Percentiles rank a stretch among this genome's conserved stretches.
Conservation (phyloP, 768 basidiomycete species). For the Leucocoprinus sp. region DNA sequence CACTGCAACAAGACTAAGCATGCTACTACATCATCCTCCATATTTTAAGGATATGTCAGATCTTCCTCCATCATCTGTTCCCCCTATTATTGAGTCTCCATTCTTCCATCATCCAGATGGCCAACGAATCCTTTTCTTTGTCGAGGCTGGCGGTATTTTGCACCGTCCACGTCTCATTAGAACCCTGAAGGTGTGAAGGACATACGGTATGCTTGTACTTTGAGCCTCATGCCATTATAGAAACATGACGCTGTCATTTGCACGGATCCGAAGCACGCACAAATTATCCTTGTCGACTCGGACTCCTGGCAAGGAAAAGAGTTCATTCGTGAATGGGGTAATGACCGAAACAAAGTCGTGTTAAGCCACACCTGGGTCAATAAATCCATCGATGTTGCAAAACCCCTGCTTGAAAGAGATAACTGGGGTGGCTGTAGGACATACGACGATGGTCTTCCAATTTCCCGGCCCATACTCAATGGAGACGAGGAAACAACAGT, state of each 20-base stretch:
- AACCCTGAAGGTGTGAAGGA: conserved; percentile 31
- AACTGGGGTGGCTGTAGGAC: conserved; percentile 44
- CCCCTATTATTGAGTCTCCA: conserved; percentile 8
- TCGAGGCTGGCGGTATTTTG: conserved; percentile 46
- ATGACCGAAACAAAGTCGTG: conserved; percentile 42
- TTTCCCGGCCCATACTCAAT: conserved; percentile 18
- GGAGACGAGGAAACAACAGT: conserved; percentile 32
- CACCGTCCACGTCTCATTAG: conserved; percentile 46
- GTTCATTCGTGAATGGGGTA: conserved; percentile 52
- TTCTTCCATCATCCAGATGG: conserved; percentile 35
- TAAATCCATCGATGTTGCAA: conserved; percentile 27
- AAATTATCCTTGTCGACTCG: conserved; percentile 53
- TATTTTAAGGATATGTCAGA: conserved; percentile 10
- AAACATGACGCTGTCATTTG: conserved; percentile 47
- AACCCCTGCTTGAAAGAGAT: conserved; percentile 28
- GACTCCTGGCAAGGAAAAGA: conserved; percentile 41
- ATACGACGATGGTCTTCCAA: conserved; percentile 30
- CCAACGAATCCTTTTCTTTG: conserved; percentile 39
- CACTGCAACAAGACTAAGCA: not conserved
- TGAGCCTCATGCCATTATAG: conserved; percentile 24
- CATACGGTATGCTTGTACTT: not conserved
- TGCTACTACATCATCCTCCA: no score
- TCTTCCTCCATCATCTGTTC: conserved; percentile 10
- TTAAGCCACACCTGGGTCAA: conserved; percentile 47
- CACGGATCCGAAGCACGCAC: conserved; percentile 41